Evolutionary conservation across 768 basidiomycete genomes (phyloP), one percentile per base, ranked within the genome.

Genomic region (Multifurca ochricompacta): DNA sequence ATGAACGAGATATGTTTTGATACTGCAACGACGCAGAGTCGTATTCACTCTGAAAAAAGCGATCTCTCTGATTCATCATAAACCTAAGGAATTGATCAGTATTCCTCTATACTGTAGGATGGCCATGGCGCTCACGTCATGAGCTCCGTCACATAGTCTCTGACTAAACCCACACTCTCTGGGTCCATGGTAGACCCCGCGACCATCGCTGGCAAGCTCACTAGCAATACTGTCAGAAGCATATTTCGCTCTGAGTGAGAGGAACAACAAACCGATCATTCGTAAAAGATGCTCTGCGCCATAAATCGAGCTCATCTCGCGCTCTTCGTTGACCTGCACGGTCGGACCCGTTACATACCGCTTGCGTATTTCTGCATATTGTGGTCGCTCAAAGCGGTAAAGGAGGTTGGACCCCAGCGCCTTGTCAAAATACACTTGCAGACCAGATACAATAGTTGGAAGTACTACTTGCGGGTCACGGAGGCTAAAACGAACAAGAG

Each of bases 361-460:
- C 63, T 84, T 82, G 40, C 87, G 79, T 21, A 90, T 77, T 44
- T 85, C 82, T 5, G 85, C 83, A 59, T 95, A 97, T 67, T 98
- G 94, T 6, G 82, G 81, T n/a, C 95, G 80, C 68, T 99, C 95
- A 61, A 95, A 93, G 18, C 92, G 85, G 65, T 98, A 99, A 3
- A 98, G 77, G 25, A 99, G 77, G 68, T 90, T 93, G 53, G 86
- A 81, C 4, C 95, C 88, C 1, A 91, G 77, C 0, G 91, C 85
- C 30, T 90, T 87, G 68, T 99, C 91, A 65, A 99, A 99, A 72
- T 99, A 98, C 41, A 87, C 77, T 46, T 83, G 80, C 10, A 98
- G 75, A 1, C 95, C 95, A 1, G 87, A 81, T 39, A 91, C 73
- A 52, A 96, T 83, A 4, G 92, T 94, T 16, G 85, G 82, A 7